phyloP scores from a whole-genome alignment of 2,329 filamentous ascomycete species.

The Myriosclerotinia scirpicola region DNA sequence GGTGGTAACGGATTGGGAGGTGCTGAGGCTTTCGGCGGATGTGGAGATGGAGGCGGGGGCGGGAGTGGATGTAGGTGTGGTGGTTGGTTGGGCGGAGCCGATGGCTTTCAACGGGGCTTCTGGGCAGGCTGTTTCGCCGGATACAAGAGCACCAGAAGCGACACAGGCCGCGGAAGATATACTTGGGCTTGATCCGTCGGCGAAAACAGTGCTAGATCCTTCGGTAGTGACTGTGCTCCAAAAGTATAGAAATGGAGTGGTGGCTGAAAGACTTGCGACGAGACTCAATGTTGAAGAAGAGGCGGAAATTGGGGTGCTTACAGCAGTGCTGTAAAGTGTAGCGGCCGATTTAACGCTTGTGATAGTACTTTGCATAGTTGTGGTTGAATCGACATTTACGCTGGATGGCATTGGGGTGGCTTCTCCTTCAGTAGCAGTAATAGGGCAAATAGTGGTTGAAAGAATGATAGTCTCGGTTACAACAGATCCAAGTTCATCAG shows the following conservation, averaged over 20 bases:
- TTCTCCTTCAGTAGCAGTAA: slow-evolving; percentile 10
- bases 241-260: slow-evolving; percentile 10
- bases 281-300: not conserved
- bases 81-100: not conserved
- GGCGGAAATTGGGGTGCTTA: no score
- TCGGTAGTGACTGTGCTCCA: slow-evolving; percentile 15
- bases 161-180: slow-evolving; percentile 1
- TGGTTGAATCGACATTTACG: not conserved
- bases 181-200: slow-evolving; percentile 4
- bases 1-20: not conserved
- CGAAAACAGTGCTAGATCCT: not conserved
- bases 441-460: slow-evolving; percentile 17
- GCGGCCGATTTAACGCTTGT: not conserved
- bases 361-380: not conserved
- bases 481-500: slow-evolving; percentile 17
- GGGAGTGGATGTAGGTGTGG: not conserved
- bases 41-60: not conserved
- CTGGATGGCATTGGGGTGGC: slow-evolving; percentile 1
- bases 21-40: not conserved
- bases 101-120: not conserved
- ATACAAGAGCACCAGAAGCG: not conserved
- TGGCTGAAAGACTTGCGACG: not conserved
- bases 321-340: slow-evolving; percentile 11
- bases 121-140: slow-evolving; percentile 1
- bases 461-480: slow-evolving; percentile 21